phyloP scores from a whole-genome alignment of 176 grass and related monocot species.

The Musa beccarii region DNA sequence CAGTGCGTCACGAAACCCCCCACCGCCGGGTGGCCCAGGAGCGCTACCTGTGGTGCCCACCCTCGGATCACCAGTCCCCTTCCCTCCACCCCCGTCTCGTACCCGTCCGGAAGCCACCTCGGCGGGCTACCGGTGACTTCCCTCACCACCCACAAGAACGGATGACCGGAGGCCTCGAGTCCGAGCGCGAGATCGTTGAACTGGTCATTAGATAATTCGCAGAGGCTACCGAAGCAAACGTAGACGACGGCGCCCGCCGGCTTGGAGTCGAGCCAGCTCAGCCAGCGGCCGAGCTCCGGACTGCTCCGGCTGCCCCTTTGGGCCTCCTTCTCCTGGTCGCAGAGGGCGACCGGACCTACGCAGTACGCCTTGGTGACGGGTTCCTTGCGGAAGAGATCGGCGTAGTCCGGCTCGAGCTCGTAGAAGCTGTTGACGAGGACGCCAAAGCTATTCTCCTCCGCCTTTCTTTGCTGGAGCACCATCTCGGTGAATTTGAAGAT shows the following conservation, averaged over 20 bases:
- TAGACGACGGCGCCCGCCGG: conserved; percentile 28
- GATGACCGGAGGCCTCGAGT: conserved; percentile 20
- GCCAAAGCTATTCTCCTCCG: conserved; percentile 14
- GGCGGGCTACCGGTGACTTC: conserved; percentile 10
- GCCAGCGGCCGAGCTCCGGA: conserved; percentile 7
- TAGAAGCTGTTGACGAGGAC: neutral
- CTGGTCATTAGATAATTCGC: neutral
- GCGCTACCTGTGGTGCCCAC: neutral
- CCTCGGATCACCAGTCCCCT: conserved; percentile 14
- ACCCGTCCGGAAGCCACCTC: conserved; percentile 21
- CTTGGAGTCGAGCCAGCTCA: conserved; percentile 26
- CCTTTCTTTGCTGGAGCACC: neutral
- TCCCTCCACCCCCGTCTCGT: conserved; percentile 24
- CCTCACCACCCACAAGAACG: conserved; percentile 67
- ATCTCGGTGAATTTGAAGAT: neutral
- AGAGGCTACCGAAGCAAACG: conserved; percentile 59
- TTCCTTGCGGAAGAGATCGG: neutral
- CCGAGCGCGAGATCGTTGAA: conserved; percentile 37
- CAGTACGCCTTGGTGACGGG: neutral
- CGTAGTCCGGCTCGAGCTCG: conserved; percentile 16
- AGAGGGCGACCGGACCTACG: conserved; percentile 11
- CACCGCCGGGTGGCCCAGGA: conserved; percentile 19
- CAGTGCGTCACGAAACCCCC: conserved; percentile 77
- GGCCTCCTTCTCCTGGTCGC: neutral
- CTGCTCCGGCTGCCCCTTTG: neutral